Evolutionary conservation across 345 rosid species (phyloP), one percentile per base, ranked within the genome.

Genomic region (Passiflora organensis): DNA sequence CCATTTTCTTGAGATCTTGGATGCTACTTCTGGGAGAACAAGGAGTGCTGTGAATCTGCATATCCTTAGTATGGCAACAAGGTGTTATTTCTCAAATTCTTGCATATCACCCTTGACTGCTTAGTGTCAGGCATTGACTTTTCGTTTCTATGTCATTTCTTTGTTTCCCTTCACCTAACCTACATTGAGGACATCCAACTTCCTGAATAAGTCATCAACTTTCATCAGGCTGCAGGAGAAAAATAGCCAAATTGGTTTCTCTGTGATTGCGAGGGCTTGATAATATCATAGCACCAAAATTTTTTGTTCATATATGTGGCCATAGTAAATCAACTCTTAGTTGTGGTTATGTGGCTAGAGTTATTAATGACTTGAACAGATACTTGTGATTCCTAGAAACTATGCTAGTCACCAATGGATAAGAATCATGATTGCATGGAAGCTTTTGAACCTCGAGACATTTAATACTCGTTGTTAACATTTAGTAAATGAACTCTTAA

Each of bases 1-100:
- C 51, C 85, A 82, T 73, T 87, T 83, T 74, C 80, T 91, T 53
- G 81, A 87, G 74, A 79, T 82, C 67, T 72, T 87, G 64, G 96
- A 91, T 73, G 72, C 78, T 55, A 76, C 83, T 82, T 68, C 76
- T 67, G 97, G 95, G 76, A 73, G 67, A 66, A 70, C 86, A 43
- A 67, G 76, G 64, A 79, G 61, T 63, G 69, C 54, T 55, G 72
- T 87, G 59, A 80, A 79, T 60, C 68, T 75, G 80, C 83, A 82
- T 48, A 83, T 91, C 48, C 89, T 91, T 70, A 69, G 65, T 60
- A 80, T 70, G 81, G 96, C 83, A 32, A 71, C 77, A 51, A 80
- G 95, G 97, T 91, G 79, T 51, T 18, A 37, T 41, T 66, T 20
- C 62, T 36, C 20, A 28, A 10, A 11, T 50, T 48, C 44, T 19